Percentiles rank a stretch among this genome's conserved stretches.
These are phyloP conservation scores for Cercospora sesami DNA, from an alignment of 2,329 filamentous ascomycete species.

Conservation along the genomic window DNA sequence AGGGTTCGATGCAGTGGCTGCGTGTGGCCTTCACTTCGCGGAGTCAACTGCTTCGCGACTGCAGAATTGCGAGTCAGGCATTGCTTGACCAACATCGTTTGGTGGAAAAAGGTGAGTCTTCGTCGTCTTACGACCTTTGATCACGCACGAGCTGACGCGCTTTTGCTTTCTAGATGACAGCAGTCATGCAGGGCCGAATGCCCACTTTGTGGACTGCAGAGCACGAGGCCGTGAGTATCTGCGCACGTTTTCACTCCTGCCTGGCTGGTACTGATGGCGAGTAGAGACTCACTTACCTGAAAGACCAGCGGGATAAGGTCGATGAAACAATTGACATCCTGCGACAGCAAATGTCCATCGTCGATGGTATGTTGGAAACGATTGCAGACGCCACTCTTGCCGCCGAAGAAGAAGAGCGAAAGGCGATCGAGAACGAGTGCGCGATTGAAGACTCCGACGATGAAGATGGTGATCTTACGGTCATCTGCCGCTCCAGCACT, in stretches of 20 bases:
- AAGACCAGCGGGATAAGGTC: not conserved
- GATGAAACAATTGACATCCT: not conserved
- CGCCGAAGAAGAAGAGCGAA: not conserved
- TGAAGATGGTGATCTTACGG: not conserved
- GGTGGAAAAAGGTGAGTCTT: not conserved
- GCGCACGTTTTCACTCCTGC: not conserved
- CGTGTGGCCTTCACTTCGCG: not conserved
- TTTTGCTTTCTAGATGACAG: not conserved
- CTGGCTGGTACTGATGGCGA: not conserved
- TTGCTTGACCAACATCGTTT: not conserved
- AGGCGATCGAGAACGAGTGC: not conserved
- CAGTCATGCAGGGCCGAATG: not conserved
- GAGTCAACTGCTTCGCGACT: not conserved
- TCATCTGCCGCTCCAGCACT: not conserved
- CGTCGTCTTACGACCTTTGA: not conserved
- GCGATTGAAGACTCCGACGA: not conserved
- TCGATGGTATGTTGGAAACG: not conserved
- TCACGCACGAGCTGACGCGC: not conserved
- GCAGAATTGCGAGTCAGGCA: not conserved
- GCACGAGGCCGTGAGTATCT: not conserved
- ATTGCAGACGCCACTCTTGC: not conserved
- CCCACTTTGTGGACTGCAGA: not conserved
- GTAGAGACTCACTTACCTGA: not conserved
- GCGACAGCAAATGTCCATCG: not conserved
- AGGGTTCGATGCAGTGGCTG: not conserved